Base-by-base conservation (phyloP, 129 eudicot species). In the carrot (Daucus carota) region DNA sequence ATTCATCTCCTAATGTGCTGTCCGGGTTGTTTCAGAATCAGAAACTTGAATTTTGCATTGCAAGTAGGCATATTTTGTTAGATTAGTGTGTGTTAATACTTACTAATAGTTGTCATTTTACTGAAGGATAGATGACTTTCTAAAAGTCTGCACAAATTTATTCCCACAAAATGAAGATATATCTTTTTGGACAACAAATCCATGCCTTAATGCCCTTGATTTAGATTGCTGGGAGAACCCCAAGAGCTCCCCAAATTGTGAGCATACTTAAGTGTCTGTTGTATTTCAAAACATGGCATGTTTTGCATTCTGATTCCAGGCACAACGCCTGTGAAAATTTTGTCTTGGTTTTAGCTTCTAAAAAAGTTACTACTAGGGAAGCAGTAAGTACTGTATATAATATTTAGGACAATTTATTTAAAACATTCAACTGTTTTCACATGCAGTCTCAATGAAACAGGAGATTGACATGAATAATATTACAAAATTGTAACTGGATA, bases 391-490 rank as follows among this genome's bases (percentile, higher is more conserved):
- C 36, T 28, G 28, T 11, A 8, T 12, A 14, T 29, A 26, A 60
- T 11, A 28, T 29, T 28, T 13, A 28, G 20, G 20, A 3, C 36
- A 62, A 5, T 47, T 71, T 71, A n/a, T 71, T 43, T 71, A 36
- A 71, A 71, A 43, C 73, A 70, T 9, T 38, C 8, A 22, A 16
- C 40, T 38, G 43, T 9, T 38, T 40, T 36, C 15, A n/a, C 52
- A 24, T 41, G 74, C 74, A 42, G 52, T 43, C 74, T 71, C 74
- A n/a, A 11, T 42, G 74, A 18, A 40, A 22, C 11, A 41, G 42
- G 16, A 29, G 12, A 41, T 6, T 20, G 20, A 4, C 15, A 26
- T n/a, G 52, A 8, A 24, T 12, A 72, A 24, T 15, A 29, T 72
- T 43, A 72, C 75, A 72, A 43, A 72, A 43, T 14, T 71, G 74